phyloP scores from a whole-genome alignment of 768 basidiomycete genomes.

The Leccinum longicurvipes region DNA sequence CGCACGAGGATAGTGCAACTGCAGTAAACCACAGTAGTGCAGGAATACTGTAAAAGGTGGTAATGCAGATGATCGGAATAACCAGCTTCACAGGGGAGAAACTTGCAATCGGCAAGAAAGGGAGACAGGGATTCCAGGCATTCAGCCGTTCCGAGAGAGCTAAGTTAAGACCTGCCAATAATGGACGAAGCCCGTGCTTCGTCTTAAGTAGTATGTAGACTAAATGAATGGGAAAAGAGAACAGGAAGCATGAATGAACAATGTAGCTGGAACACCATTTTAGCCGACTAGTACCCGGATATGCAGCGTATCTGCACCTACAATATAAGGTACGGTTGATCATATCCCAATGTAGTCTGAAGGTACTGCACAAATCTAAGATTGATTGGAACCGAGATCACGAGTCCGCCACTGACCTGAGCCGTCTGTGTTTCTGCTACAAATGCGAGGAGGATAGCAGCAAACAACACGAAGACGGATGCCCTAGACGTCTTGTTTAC shows the following conservation, averaged over 20 bases:
- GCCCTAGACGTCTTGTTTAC: constrained; percentile 29
- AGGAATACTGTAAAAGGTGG: constrained; percentile 56
- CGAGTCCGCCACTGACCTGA: constrained; percentile 47
- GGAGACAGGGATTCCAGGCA: constrained; percentile 4
- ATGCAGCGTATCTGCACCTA: constrained; percentile 35
- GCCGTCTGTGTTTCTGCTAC: constrained; percentile 74
- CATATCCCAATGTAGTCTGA: constrained; percentile 70
- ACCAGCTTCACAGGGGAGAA: constrained; percentile 37
- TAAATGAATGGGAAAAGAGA: constrained; percentile 84
- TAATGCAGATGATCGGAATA: constrained; percentile 20
- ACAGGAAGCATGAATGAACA: constrained; percentile 76
- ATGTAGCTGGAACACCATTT: constrained; percentile 55
- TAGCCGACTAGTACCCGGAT: neutral
- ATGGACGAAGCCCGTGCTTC: constrained; percentile 42
- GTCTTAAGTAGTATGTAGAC: constrained; percentile 55
- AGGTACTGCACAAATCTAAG: constrained; percentile 54
- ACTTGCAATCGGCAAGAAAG: constrained; percentile 1
- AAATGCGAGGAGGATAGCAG: constrained; percentile 62
- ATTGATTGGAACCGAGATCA: neutral
- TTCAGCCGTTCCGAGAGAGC: constrained; percentile 39
- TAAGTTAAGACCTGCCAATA: constrained; percentile 50
- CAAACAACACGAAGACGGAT: constrained; percentile 53
- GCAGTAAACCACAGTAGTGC: constrained; percentile 74
- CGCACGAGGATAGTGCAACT: constrained; percentile 70
- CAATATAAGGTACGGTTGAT: constrained; percentile 90